Conservation (phyloP, 2,329 filamentous ascomycete species). For the Diaporthe eres region DNA sequence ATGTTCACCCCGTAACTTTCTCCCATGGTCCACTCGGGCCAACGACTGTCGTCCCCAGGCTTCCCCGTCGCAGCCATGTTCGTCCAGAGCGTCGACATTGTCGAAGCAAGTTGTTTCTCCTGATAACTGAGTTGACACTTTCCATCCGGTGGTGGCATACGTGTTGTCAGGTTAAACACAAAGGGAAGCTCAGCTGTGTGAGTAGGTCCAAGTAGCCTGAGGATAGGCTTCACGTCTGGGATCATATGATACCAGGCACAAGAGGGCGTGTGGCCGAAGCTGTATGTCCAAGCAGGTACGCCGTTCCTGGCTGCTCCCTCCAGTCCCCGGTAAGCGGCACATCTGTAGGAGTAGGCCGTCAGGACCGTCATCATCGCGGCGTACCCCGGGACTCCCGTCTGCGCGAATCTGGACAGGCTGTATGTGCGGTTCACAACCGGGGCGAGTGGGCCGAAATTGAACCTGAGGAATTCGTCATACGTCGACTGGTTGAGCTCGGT, state of each 20-base stretch:
- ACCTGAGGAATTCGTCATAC: background rate
- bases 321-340: background rate
- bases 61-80: conserved; percentile 12
- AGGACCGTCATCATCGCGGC: conserved; percentile 2
- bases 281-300: conserved; percentile 23
- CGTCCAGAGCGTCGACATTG: background rate
- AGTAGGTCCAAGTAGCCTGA: background rate
- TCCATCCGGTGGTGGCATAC: background rate
- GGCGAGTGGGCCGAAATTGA: conserved; percentile 7
- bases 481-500: conserved; percentile 10
- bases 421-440: background rate
- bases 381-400: background rate
- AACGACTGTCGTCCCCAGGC: background rate
- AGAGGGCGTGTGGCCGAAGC: conserved; percentile 9
- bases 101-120: conserved; percentile 2
- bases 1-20: background rate
- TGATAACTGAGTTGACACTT: background rate
- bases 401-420: conserved; percentile 5
- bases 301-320: conserved; percentile 5
- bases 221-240: background rate
- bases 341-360: background rate
- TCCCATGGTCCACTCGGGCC: background rate
- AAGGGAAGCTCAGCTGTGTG: background rate
- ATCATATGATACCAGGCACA: background rate
- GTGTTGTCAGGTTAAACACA: conserved; percentile 12